Percentiles rank a stretch among this genome's conserved stretches.
Evolutionary conservation across 2,329 filamentous ascomycete species (phyloP).

Genomic region (Colletotrichum kahawae): DNA sequence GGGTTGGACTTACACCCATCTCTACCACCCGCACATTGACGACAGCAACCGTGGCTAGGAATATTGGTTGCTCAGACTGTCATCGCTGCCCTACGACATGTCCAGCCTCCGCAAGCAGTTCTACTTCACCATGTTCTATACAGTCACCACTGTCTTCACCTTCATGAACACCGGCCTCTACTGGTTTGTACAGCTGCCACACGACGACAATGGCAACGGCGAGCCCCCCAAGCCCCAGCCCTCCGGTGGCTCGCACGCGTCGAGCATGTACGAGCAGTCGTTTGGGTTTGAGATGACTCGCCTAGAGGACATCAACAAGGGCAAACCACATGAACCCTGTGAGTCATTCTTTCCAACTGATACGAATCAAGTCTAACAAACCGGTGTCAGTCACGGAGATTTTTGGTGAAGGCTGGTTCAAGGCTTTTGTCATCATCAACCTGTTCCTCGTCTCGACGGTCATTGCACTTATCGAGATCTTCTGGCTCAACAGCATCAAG

Average conservation of each 20-base stretch:
- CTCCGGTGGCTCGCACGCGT: neutral
- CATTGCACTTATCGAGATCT: conserved; percentile 49
- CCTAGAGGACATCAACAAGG: neutral
- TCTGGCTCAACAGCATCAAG: conserved; percentile 59
- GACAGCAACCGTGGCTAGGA: conserved; percentile 40
- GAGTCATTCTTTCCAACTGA: neutral
- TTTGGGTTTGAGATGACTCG: conserved; percentile 27
- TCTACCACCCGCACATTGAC: conserved; percentile 50
- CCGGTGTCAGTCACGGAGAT: conserved; percentile 47
- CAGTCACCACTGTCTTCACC: conserved; percentile 47
- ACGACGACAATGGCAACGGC: conserved; percentile 25
- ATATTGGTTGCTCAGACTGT: conserved; percentile 38
- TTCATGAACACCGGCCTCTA: conserved; percentile 58
- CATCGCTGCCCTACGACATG: conserved; percentile 52
- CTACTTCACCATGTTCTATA: conserved; percentile 57
- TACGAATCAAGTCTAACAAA: neutral
- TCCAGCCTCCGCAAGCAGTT: conserved; percentile 46
- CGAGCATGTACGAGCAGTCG: neutral
- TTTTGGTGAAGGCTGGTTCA: conserved; percentile 53
- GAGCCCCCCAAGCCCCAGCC: conserved; percentile 15
- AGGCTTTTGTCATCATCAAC: conserved; percentile 50
- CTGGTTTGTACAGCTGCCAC: conserved; percentile 47
- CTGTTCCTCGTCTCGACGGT: conserved; percentile 48
- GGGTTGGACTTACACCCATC: conserved; percentile 58
- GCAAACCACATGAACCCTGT: conserved; percentile 16